Base-by-base conservation (phyloP, 352 stramenopile genomes). In the Thalassiosira pacifica region DNA sequence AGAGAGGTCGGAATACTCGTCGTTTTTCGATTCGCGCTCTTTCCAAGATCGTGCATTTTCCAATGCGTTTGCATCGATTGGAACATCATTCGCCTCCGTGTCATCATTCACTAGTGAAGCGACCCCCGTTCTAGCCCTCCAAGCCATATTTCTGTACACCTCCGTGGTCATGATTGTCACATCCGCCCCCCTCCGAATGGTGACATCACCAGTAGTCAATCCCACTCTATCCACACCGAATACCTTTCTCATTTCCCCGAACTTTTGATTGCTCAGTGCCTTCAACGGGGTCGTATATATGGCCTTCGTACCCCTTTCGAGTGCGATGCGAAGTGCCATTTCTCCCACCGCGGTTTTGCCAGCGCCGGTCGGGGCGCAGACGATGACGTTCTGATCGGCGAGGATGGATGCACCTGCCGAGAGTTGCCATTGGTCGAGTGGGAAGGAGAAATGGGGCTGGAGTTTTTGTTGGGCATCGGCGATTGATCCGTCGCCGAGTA, bases 191-290 rank as follows among this genome's bases (percentile, higher is more conserved):
- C 93, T 76, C 65, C 96, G 93, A 59, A 97, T 96, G 22, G 77
- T 91, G 60, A 94, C 88, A 90, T 97, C 95, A 9, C 95, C 95
- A 10, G 95, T 97, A 11, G 92, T 86, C 53, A 97, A 86, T n/a
- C 94, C 95, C 26, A 96, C 93, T 42, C 89, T 85, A 1, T 91
- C 77, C 4, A 79, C 80, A 29, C 92, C 93, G 91, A 97, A 97
- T 48, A 92, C 82, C 52, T 89, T 79, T 69, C 91, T 75, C 72
- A 97, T 91, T 76, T 97, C 95, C 11, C 71, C 57, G 85, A 93
- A 97, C 78, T 97, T 97, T 86, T 97, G 95, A 91, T 97, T 97
- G 22, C 88, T 95, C 19, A 97, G 74, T n/a, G 94, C 94, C 76
- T 97, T 97, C 0, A 97, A 79, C 2, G 95, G 95, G 1, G 93